Conservation (phyloP, 164 flowering plant genomes). For the Dillenia turbinata region DNA sequence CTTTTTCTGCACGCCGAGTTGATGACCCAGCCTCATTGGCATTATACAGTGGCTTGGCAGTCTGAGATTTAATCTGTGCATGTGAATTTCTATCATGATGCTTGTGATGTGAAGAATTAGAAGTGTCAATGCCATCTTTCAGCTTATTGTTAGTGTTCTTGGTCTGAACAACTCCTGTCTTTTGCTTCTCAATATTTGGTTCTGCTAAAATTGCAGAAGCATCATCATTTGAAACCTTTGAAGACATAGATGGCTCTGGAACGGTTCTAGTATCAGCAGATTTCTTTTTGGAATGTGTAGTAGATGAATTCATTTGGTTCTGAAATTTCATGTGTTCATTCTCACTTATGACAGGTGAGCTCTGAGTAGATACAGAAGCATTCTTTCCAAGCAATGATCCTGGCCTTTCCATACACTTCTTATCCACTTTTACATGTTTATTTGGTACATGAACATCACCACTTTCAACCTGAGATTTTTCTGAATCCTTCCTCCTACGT, state of each 20-base stretch:
- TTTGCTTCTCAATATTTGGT: constrained; percentile 41
- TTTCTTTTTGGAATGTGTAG: constrained; percentile 40
- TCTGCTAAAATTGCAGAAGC: constrained; percentile 25
- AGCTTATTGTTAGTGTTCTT: constrained; percentile 32
- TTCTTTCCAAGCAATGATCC: constrained; percentile 31
- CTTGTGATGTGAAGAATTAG: constrained; percentile 33
- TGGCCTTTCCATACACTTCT: constrained; percentile 39
- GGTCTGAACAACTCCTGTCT: constrained; percentile 25
- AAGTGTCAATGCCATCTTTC: constrained; percentile 35
- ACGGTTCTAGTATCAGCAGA: constrained; percentile 31
- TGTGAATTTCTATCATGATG: constrained; percentile 34
- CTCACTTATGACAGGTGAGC: constrained; percentile 22
- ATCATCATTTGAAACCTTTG: constrained; percentile 36
- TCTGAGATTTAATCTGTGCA: constrained; percentile 28
- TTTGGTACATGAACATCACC: constrained; percentile 36
- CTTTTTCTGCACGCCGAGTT: constrained; percentile 42
- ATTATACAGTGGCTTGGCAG: constrained; percentile 28
- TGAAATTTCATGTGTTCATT: constrained; percentile 31
- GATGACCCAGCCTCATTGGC: constrained; percentile 27
- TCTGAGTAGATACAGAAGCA: constrained; percentile 28
- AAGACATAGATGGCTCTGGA: constrained; percentile 27
- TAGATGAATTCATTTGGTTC: constrained; percentile 27
- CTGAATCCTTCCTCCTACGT: constrained; percentile 68
- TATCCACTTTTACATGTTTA: constrained; percentile 49
- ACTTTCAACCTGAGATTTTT: constrained; percentile 35